Percentiles rank a stretch among this genome's conserved stretches.
Conservation (phyloP, 2,329 filamentous ascomycete genomes). For the Penicillium vulpinum region DNA sequence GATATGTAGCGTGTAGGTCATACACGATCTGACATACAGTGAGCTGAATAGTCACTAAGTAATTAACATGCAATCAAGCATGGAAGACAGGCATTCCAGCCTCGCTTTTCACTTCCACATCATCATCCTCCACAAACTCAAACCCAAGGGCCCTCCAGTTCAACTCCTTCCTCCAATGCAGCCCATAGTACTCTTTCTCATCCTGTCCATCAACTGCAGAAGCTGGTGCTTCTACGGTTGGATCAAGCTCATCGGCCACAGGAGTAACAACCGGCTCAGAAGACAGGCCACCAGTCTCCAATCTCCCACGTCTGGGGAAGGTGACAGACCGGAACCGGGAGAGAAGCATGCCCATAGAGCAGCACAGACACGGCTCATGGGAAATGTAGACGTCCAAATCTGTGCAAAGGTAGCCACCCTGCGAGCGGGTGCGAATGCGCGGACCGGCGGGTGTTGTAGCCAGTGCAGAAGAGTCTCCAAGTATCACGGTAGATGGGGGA, state of each 20-base stretch:
- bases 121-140: constrained; percentile 41
- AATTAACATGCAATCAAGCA: background rate
- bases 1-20: background rate
- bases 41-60: background rate
- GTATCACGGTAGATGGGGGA: constrained; percentile 7
- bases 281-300: constrained; percentile 81
- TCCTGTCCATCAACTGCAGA: background rate
- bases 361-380: constrained; percentile 95
- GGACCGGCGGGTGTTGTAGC: constrained; percentile 44
- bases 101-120: background rate
- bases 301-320: constrained; percentile 63
- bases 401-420: constrained; percentile 90
- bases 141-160: constrained; percentile 53
- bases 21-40: background rate
- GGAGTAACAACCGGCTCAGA: constrained; percentile 58
- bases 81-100: constrained; percentile 2
- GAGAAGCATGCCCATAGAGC: constrained; percentile 93
- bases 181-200: constrained; percentile 50
- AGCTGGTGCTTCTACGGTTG: constrained; percentile 17
- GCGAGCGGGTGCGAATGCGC: constrained; percentile 68
- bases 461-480: background rate
- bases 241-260: constrained; percentile 4
- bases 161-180: constrained; percentile 63
- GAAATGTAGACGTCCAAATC: constrained; percentile 91
- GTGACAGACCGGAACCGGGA: constrained; percentile 86